Evolutionary conservation across 2,329 filamentous ascomycete genomes (phyloP).

Genomic region (Colletotrichum liriopes): DNA sequence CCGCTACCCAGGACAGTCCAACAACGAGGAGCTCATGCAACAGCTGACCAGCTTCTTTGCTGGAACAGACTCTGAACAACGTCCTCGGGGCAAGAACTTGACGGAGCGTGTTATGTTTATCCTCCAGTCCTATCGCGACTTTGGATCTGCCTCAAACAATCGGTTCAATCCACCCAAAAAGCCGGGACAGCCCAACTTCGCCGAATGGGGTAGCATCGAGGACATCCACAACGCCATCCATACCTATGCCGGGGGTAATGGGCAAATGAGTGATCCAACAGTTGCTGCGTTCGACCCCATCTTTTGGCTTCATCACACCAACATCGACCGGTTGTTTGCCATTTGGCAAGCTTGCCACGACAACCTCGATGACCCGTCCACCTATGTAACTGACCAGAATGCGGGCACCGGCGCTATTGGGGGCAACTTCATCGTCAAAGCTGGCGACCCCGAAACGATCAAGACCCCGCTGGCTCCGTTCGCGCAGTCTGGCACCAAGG

Average conservation of each 20-base stretch:
- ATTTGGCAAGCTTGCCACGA: slow-evolving; percentile 41
- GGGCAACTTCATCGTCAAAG: slow-evolving; percentile 52
- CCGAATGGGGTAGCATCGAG: slow-evolving; percentile 49
- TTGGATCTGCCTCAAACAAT: slow-evolving; percentile 28
- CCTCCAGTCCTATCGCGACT: slow-evolving; percentile 40
- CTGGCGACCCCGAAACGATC: slow-evolving; percentile 44
- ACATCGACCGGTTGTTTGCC: slow-evolving; percentile 39
- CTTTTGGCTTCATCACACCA: slow-evolving; percentile 66
- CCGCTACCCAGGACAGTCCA: slow-evolving; percentile 29
- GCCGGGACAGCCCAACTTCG: slow-evolving; percentile 21
- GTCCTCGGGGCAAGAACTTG: slow-evolving; percentile 21
- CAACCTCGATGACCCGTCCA: slow-evolving; percentile 25
- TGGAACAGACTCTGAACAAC: slow-evolving; percentile 1
- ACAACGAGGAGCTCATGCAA: slow-evolving; percentile 10
- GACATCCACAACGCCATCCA: slow-evolving; percentile 59
- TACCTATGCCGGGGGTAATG: slow-evolving; percentile 52
- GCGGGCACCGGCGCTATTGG: slow-evolving; percentile 2
- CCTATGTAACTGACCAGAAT: slow-evolving; percentile 29
- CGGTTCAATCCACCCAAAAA: slow-evolving; percentile 17
- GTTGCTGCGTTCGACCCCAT: slow-evolving; percentile 76
- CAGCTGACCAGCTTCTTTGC: slow-evolving; percentile 26
- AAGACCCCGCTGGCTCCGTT: slow-evolving; percentile 48
- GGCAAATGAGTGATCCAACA: slow-evolving; percentile 62
- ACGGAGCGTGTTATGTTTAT: slow-evolving; percentile 40
- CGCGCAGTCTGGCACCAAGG: slow-evolving; percentile 24